Base-by-base conservation (phyloP, 2,329 filamentous ascomycete species). In the Colletotrichum chlorophyti region DNA sequence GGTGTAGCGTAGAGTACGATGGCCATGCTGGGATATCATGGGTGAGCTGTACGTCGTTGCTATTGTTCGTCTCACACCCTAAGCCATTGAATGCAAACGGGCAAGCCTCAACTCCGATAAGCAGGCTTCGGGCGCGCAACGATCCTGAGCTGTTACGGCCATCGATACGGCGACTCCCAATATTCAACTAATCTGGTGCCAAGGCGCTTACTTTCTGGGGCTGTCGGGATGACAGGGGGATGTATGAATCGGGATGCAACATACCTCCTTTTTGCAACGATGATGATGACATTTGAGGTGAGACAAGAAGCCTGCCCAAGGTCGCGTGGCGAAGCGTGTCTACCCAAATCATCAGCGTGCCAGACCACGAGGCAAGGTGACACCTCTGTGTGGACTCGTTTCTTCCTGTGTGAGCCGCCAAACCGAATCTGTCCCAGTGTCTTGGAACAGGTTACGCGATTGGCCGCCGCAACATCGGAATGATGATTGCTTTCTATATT, bases 281-380 rank as follows among this genome's bases (percentile, higher is more conserved):
- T 47, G 29, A 58, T 43, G 50, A 49, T 55, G 42, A 48, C 50
- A 54, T 26, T 42, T n/a, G 17, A 8, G 26, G 12, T 49, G 17
- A 19, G 35, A 43, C 42, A 37, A 41, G 29, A 24, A 23, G 21
- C 31, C 37, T 31, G 32, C 15, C 45, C 29, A 31, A 31, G 54
- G 41, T 49, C 55, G 55, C 55, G 55, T 59, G 55, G 55, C 55
- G 41, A 54, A 55, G 46, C 37, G 43, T 31, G 34, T 17, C 55
- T 50, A 40, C 37, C 45, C 51, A 59, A 42, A 21, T 49, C 29
- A 15, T 31, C 55, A 55, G 55, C 42, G 37, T 55, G 51, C 55
- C 55, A 59, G 43, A 55, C 55, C 55, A 59, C 55, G 55, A 59
- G 55, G 55, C 26, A 21, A 49, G 26, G 51, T 59, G 12, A 37